Conservation (phyloP, 1,284 basidiomycete species). For the Meira miltonrushii region DNA sequence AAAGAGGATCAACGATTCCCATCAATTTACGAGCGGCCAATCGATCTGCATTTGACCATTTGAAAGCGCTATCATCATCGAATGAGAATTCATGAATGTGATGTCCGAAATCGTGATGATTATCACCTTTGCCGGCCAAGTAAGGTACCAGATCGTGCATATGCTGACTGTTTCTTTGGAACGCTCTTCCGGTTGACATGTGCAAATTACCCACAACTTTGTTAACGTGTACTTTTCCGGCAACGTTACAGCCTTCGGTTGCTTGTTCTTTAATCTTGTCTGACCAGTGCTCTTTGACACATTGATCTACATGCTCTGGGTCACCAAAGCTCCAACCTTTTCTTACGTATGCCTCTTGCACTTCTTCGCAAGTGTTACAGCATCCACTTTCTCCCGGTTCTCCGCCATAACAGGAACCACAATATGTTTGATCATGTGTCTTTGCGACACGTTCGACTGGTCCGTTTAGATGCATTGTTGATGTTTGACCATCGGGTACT, state of each 20-base stretch:
- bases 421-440: conserved; percentile 35
- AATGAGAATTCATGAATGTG: conserved; percentile 76
- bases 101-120: conserved; percentile 76
- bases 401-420: conserved; percentile 93
- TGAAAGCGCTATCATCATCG: conserved; percentile 34
- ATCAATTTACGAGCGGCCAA: conserved; percentile 61
- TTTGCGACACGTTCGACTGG: conserved; percentile 38
- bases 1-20: conserved; percentile 76
- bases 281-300: conserved; percentile 87
- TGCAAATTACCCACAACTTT: conserved; percentile 63
- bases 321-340: conserved; percentile 91
- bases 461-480: conserved; percentile 26
- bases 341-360: conserved; percentile 80
- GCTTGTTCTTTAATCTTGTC: conserved; percentile 88
- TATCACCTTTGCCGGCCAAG: conserved; percentile 56
- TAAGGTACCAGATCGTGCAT: conserved; percentile 94
- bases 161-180: conserved; percentile 77
- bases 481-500: conserved; percentile 3
- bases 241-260: conserved; percentile 87
- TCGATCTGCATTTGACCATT: conserved; percentile 12
- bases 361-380: conserved; percentile 94
- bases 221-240: conserved; percentile 87
- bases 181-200: conserved; percentile 73
- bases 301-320: conserved; percentile 92
- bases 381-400: conserved; percentile 65